Percentiles rank a stretch among this genome's conserved stretches.
phyloP scores from a whole-genome alignment of 164 flowering plant genomes.

The Vitis rotundifolia region DNA sequence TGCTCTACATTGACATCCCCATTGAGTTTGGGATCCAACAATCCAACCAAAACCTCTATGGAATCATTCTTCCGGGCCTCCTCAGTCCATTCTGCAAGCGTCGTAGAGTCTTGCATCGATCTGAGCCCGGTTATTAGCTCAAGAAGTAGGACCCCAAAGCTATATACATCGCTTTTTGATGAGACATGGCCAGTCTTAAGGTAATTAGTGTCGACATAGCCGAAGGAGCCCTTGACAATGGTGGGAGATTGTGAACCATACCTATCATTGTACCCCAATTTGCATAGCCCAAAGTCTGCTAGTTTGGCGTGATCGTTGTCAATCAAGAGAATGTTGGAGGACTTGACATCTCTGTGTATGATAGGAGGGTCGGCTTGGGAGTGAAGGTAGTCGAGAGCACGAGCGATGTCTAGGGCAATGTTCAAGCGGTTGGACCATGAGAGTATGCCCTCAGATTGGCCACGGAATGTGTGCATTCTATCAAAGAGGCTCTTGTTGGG shows the following conservation, averaged over 20 bases:
- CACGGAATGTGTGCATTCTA: conserved; percentile 31
- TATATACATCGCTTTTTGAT: conserved; percentile 40
- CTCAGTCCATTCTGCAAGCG: conserved; percentile 42
- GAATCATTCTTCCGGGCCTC: conserved; percentile 21
- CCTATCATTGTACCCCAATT: conserved; percentile 23
- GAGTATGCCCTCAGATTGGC: conserved; percentile 27
- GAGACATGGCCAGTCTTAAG: conserved; percentile 33
- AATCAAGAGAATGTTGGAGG: conserved; percentile 34
- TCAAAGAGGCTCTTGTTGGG: conserved; percentile 35
- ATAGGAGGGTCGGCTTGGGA: conserved; percentile 35
- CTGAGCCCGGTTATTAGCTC: conserved; percentile 40
- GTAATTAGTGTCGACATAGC: conserved; percentile 35
- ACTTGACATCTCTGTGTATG: conserved; percentile 41
- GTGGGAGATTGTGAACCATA: conserved; percentile 12
- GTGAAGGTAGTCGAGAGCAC: conserved; percentile 41
- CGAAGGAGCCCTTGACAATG: conserved; percentile 31
- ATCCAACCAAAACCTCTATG: conserved; percentile 12
- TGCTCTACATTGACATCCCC: conserved; percentile 29
- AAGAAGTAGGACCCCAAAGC: conserved; percentile 35
- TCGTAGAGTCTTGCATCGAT: conserved; percentile 33
- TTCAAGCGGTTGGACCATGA: conserved; percentile 38
- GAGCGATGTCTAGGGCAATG: conserved; percentile 40
- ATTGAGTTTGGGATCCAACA: conserved; percentile 42
- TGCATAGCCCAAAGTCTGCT: conserved; percentile 48
- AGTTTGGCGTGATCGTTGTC: conserved; percentile 38